Base-by-base conservation (phyloP, 306 rosid genomes). In the Cicer pinnatifidum region DNA sequence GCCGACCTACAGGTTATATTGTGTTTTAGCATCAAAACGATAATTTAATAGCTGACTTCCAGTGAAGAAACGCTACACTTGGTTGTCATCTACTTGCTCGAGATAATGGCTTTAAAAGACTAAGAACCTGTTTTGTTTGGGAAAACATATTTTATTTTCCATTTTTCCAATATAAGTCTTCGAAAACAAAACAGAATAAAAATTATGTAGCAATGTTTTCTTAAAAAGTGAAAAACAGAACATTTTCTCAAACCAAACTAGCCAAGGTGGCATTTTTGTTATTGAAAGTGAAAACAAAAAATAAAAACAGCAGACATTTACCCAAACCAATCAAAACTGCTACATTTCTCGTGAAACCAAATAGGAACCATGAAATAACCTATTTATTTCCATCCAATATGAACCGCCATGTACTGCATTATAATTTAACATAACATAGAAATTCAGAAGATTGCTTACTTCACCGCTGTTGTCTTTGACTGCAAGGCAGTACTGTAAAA, bases 401-500 rank as follows among this genome's bases (percentile, higher is more conserved):
- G 54, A 53, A 75, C 63, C 28, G 71, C 37, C 65, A 74, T 11
- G 54, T 23, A 45, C 45, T 40, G 12, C 7, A 54, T 4, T 17
- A 58, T 8, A 72, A 61, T 15, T 12, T 35, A 47, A 71, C 35
- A 43, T 28, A 59, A 48, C 38, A 41, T 8, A 53, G 52, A 80
- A 56, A 63, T 69, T 51, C 47, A 77, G 45, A 41, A 6, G 3
- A 58, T 59, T 59, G 82, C 95, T 88, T 84, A 94, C 98, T 91
- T 91, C 69, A 86, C 38, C 15, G 99, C 99, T 61, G 89, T 94
- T 48, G 99, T 94, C 85, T 94, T 94, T 43, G 86, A 78, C 78
- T 85, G 88, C 89, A 94, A 86, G 10, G 96, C 91, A 78, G 89
- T 83, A 78, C 99, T 94, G 81, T 91, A 90, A 89, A 91, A 94